phyloP scores from a whole-genome alignment of 139 green algal species.

The Chlorella vulgaris region DNA sequence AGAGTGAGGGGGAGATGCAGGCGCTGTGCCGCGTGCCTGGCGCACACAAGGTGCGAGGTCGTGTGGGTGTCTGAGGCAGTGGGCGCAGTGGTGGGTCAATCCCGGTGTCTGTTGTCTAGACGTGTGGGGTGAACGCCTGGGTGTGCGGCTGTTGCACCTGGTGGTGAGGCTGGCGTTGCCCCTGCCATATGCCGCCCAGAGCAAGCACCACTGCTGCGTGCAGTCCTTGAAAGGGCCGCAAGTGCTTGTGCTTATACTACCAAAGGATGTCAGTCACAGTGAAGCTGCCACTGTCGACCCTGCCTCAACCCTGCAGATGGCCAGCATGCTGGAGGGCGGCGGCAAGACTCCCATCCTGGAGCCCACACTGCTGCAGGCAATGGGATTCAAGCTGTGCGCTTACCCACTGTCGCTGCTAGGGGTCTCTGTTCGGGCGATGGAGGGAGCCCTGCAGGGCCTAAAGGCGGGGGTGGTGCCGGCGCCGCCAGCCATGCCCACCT shows the following conservation, averaged over 20 bases:
- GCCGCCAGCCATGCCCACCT: slow-evolving; percentile 18
- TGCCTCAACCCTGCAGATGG: slow-evolving; percentile 67
- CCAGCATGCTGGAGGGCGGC: slow-evolving; percentile 95
- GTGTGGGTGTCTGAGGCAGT: too few species aligned
- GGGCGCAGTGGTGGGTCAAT: neutral
- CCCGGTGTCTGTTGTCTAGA: too few species aligned
- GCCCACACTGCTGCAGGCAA: slow-evolving; percentile 70
- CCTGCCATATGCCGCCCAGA: too few species aligned
- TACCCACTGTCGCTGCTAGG: slow-evolving; percentile 89
- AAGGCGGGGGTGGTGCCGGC: slow-evolving; percentile 16
- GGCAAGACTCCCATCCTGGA: slow-evolving; percentile 93
- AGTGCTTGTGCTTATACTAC: too few species aligned
- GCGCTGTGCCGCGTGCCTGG: slow-evolving; percentile 54
- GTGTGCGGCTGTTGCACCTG: too few species aligned
- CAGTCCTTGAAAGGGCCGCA: too few species aligned
- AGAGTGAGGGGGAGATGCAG: slow-evolving; percentile 84
- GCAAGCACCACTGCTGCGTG: too few species aligned
- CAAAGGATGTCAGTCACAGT: too few species aligned
- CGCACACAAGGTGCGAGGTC: slow-evolving; percentile 24
- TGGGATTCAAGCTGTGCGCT: slow-evolving; percentile 91
- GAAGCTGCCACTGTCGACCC: neutral
- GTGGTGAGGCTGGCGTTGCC: too few species aligned
- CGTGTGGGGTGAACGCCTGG: too few species aligned
- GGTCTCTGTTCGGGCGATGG: slow-evolving; percentile 77
- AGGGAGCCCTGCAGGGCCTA: slow-evolving; percentile 58